These are phyloP conservation scores for Bisporella sp. DNA, from an alignment of 2,329 filamentous ascomycete species.

Conservation along the genomic window DNA sequence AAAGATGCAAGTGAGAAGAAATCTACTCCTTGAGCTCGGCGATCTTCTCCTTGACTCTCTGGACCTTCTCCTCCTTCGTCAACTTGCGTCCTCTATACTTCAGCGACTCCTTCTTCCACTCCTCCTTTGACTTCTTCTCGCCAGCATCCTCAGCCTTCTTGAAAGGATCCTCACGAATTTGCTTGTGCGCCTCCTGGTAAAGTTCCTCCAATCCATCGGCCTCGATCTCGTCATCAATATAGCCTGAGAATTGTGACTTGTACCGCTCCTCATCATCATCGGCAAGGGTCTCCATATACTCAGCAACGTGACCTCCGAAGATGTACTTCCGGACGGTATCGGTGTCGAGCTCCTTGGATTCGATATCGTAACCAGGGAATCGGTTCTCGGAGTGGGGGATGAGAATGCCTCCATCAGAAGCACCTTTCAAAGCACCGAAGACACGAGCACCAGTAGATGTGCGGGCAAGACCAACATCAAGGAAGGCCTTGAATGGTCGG, in stretches of 20 bases:
- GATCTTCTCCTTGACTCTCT: conserved; percentile 87
- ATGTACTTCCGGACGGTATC: conserved; percentile 99
- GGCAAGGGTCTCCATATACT: conserved; percentile 99
- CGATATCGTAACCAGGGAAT: conserved; percentile 97
- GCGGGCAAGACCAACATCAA: conserved; percentile 94
- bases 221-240: conserved; percentile 95
- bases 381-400: conserved; percentile 99
- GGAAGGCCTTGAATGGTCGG: conserved; percentile 98
- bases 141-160: conserved; percentile 75
- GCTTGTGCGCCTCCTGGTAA: conserved; percentile 89
- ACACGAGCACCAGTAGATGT: conserved; percentile 98
- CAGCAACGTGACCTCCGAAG: conserved; percentile 93
- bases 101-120: conserved; percentile 93
- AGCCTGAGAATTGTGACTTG: conserved; percentile 96
- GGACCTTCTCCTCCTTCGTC: conserved; percentile 74
- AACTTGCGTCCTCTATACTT: conserved; percentile 79
- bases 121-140: conserved; percentile 92
- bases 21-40: conserved; percentile 57
- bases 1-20: not conserved
- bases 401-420: conserved; percentile 94
- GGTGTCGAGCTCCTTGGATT: conserved; percentile 94
- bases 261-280: conserved; percentile 99
- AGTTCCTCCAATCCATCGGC: conserved; percentile 95
- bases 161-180: conserved; percentile 96
- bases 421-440: conserved; percentile 99